A percentile compares a stretch with the other conserved stretches of the same genome.
phyloP scores from a whole-genome alignment of 1,139 yeast genomes.

The Lodderomyces pseudojiufengensis region DNA sequence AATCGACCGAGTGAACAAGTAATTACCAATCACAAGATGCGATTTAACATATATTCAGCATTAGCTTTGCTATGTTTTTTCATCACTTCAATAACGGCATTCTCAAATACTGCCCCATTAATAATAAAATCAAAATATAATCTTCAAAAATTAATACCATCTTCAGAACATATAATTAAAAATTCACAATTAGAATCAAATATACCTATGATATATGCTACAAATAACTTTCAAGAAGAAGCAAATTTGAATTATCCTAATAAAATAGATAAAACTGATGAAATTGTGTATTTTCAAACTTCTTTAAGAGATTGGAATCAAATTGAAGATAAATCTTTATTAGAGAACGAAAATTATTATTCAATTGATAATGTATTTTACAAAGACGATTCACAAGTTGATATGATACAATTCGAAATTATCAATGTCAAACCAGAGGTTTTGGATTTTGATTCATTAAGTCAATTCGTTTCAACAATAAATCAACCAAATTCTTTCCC shows the following conservation, averaged over 20 bases:
- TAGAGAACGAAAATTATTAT: neutral
- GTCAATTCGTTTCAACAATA: neutral
- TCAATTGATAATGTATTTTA: no score
- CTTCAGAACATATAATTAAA: neutral
- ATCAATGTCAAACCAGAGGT: no score
- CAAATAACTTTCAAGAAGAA: neutral
- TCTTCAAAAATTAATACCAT: neutral
- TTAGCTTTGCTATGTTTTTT: constrained; percentile 1
- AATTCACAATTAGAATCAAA: neutral
- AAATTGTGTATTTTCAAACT: neutral
- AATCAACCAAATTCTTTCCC: neutral
- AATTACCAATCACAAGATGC: constrained; percentile 5
- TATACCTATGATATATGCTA: no score
- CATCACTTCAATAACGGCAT: constrained; percentile 20
- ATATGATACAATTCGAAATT: no score
- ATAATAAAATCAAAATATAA: constrained; percentile 10
- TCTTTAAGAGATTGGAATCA: no score
- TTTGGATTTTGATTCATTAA: no score
- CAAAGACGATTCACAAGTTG: no score
- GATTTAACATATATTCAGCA: neutral
- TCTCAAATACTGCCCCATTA: constrained; percentile 32
- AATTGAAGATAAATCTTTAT: neutral
- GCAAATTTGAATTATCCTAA: neutral
- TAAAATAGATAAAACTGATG: neutral
- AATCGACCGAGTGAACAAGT: no score